Evolutionary conservation across 2,329 filamentous ascomycete genomes (phyloP), one percentile per base, ranked within the genome.

Genomic region (Hymenoscyphus fraxineus): DNA sequence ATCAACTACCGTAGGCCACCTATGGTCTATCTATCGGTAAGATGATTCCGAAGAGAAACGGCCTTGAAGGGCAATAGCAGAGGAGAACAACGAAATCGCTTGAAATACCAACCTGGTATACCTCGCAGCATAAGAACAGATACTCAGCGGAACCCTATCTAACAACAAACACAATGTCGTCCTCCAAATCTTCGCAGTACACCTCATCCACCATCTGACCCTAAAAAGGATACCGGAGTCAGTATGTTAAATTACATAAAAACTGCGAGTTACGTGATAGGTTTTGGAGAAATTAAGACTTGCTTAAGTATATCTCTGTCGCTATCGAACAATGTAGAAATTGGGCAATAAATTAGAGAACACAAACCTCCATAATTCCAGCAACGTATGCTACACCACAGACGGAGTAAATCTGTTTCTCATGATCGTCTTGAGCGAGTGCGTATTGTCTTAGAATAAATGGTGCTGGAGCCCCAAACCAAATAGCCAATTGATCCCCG

Each of bases 111-210:
- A 35, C 35, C 6, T 5, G 35, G 9, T 35, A 35, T 35, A 1
- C 9, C 35, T 35, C 35, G 35, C 4, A 35, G 35, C 35, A 35
- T 35, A 35, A 35, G 7, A 6, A 22, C 3, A 7, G 3, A 22
- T 22, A 22, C 19, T 22, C 19, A 27, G 7, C 12, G 3, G 9
- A n/a, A 22, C 10, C 6, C 19, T 64, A 64, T 9, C 47, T 32
- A 6, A 64, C 55, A 3, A 59, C 41, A 22, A 59, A 64, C 2
- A 35, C 1, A 27, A 41, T 39, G 39, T 61, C 63, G 44, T 64
- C 59, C 27, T 64, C 59, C 39, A 64, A 61, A 40, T 64, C 59
- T 16, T 64, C 58, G 38, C 63, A 64, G 38, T 64, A 64, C 22
- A 64, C 54, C n/a, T 64, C 63, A 58, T 61, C 63, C 4, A 64